Evolutionary conservation across 2,329 filamentous ascomycete genomes (phyloP), one percentile per base, ranked within the genome.

Genomic region (Epicoccum nigrum): DNA sequence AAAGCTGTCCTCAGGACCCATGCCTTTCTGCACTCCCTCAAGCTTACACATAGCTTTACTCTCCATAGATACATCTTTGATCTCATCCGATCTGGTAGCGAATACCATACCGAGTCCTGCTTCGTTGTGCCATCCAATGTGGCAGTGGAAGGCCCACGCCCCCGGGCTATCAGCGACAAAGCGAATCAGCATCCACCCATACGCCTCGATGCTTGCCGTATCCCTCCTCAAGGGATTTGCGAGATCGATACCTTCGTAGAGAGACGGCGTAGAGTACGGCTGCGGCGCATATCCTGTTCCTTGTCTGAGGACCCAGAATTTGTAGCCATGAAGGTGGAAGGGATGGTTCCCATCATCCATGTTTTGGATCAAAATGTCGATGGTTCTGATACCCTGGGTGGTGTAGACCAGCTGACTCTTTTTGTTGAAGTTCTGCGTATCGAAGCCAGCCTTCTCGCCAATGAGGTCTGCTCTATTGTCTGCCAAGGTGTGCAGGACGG

Each of bases 61-160:
- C 11, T 75, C 76, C 16, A 72, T 70, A 0, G 82, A 80, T 2
- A 84, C 58, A 15, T 65, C 47, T 72, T 73, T 67, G 55, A 86
- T 67, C 31, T 71, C 69, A 35, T 83, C 79, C 9, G 75, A 70
- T 23, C 78, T 71, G 7, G 77, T 79, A 21, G 83, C 59, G 45
- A 87, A 78, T 65, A 85, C 81, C 84, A 86, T 86, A 25, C 80
- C 51, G 44, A 73, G 41, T 13, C 70, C 70, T 2, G 67, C 66
- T 41, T 69, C 65, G n/a, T 54, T 57, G 51, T 73, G 70, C 74
- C 69, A 93, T 66, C 90, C 87, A 45, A 92, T 87, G 68, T 93
- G 89, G 72, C 89, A 92, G 73, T 92, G 89, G 75, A 92, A 79
- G 12, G 78, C 63, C 77, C 78, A 76, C 53, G 70, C 63, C 58